A percentile compares a stretch with the other conserved stretches of the same genome.
Conservation (phyloP, 805 yeast species). For the Candida palmyrensis region DNA sequence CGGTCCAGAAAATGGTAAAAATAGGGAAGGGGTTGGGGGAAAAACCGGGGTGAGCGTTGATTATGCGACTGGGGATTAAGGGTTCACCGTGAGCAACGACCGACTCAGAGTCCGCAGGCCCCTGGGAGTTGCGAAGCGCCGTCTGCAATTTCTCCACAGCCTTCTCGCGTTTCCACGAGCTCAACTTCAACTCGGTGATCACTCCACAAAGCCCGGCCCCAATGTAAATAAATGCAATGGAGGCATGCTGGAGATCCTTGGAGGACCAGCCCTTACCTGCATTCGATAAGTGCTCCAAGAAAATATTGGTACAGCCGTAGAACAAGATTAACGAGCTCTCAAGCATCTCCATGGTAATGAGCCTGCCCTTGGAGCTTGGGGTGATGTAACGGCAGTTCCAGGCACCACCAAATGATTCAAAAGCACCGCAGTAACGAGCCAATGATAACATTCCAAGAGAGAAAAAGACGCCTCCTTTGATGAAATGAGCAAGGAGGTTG, state of each 20-base stretch:
- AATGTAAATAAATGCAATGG: conserved; percentile 85
- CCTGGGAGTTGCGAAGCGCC: conserved; percentile 12
- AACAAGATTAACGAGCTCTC: conserved; percentile 78
- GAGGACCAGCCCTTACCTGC: conserved; percentile 83
- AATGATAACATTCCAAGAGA: conserved; percentile 72
- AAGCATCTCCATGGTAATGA: conserved; percentile 70
- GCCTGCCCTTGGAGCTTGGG: conserved; percentile 9
- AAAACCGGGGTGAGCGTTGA: conserved; percentile 58
- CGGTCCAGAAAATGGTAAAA: conserved; percentile 94
- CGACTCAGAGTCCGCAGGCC: too few relatives aligned
- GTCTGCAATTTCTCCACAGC: conserved; percentile 18
- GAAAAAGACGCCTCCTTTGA: conserved; percentile 90
- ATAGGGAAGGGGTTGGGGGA: conserved; percentile 95
- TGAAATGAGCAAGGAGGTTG: conserved; percentile 88
- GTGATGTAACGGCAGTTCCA: conserved; percentile 57
- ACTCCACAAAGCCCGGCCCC: conserved; percentile 94
- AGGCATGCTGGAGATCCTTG: conserved; percentile 83
- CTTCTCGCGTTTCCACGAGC: conserved; percentile 52
- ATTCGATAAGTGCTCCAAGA: conserved; percentile 72
- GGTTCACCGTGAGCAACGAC: neutral
- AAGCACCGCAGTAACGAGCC: conserved; percentile 84
- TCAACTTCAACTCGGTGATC: conserved; percentile 63
- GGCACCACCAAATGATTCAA: conserved; percentile 74
- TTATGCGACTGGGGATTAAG: conserved; percentile 9
- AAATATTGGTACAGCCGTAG: conserved; percentile 86